Evolutionary conservation across 148 eudicot species (phyloP), one percentile per base, ranked within the genome.

Genomic region (Amaranthus hypochondriacus): DNA sequence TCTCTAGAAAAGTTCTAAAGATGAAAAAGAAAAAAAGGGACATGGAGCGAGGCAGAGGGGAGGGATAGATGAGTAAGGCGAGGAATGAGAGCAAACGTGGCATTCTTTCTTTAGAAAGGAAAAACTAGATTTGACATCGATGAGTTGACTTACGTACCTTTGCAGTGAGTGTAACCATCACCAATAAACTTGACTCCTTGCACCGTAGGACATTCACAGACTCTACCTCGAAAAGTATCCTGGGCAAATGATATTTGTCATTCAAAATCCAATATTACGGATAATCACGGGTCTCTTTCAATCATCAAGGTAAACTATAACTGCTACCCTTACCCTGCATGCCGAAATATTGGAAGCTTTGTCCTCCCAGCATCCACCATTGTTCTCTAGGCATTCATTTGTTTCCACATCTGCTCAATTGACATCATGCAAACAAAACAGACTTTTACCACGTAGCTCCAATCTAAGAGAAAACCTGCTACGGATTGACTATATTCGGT

Each of bases 351-450:
- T 94, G 64, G 85, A 74, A 76, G 77, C 63, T 79, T 82, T 91
- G 77, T 94, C 93, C 74, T 86, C 78, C 98, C 98, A 94, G 82
- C 98, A 94, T 69, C 98, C 98, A 11, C 98, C 98, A 78, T 95
- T 90, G 81, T 88, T 87, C 69, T 83, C 86, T 48, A 90, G 74
- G 82, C 98, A 95, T 84, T 95, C 93, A 69, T 92, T 92, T 66
- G 97, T 94, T 87, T 95, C 91, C 52, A 95, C 79, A 73, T 87
- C 98, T 93, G 87, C 66, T 43, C 14, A 56, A 62, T 46, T 48
- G 56, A 48, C 56, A 46, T 42, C 18, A 63, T 5, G 56, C n/a
- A 59, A 51, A 5, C 6, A 8, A 51, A 21, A 43, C 63, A 62
- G 39, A 63, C 13, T 9, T 46, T 51, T 42, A 21, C 4, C 52